Evolutionary conservation across 2,329 filamentous ascomycete genomes (phyloP).

Genomic region (Colletotrichum simmondsii): DNA sequence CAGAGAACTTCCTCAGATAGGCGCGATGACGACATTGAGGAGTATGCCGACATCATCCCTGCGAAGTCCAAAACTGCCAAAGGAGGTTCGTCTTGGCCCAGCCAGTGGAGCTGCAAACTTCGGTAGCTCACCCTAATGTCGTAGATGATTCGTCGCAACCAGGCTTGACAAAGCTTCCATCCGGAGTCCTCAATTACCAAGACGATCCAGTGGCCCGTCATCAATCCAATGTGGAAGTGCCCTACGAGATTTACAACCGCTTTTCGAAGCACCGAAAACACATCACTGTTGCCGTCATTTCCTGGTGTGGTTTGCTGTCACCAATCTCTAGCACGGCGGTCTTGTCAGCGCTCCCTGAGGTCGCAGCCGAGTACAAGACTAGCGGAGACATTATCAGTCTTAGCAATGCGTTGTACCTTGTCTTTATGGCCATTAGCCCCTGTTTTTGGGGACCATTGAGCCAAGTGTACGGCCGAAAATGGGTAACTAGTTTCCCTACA

Average conservation of each 20-base stretch:
- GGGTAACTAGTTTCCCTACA: conserved; percentile 44
- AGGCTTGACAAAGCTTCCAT: conserved; percentile 13
- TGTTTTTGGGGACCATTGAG: conserved; percentile 76
- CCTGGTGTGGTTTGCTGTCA: conserved; percentile 80
- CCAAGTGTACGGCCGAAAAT: conserved; percentile 64
- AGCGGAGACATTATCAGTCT: conserved; percentile 73
- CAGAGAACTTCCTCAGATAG: conserved; percentile 14
- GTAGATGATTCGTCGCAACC: conserved; percentile 6
- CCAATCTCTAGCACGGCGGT: conserved; percentile 81
- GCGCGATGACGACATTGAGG: conserved; percentile 14
- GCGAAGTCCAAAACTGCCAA: conserved; percentile 2
- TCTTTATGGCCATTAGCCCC: conserved; percentile 76
- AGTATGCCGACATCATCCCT: conserved; percentile 24
- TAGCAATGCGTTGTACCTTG: conserved; percentile 76
- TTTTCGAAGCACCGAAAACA: conserved; percentile 72
- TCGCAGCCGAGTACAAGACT: conserved; percentile 72
- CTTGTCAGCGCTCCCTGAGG: conserved; percentile 78
- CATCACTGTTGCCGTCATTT: conserved; percentile 74
- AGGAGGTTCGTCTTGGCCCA: neutral
- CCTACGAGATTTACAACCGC: conserved; percentile 72
- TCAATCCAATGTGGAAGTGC: conserved; percentile 44
- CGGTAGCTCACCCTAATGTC: neutral
- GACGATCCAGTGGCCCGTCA: conserved; percentile 17
- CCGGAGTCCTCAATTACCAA: conserved; percentile 19
- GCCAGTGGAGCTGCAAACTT: too few species aligned